Evolutionary conservation across 2,329 filamentous ascomycete genomes (phyloP), one percentile per base, ranked within the genome.

Genomic region (Aspergillus fijiensis): DNA sequence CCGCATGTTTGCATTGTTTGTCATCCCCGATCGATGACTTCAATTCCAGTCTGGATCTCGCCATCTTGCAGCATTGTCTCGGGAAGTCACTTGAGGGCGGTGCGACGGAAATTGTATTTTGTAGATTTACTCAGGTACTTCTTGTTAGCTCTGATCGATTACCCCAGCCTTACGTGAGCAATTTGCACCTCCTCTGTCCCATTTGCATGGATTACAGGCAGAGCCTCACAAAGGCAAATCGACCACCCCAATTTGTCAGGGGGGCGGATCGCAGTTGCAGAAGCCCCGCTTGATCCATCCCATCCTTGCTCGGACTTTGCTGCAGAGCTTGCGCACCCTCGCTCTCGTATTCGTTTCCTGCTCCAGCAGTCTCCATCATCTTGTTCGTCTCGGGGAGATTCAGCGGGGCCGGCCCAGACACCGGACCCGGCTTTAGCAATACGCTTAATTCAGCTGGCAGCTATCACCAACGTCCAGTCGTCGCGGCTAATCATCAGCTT

Each of bases 1-100:
- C 39, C 51, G 21, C 16, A 10, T 69, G 68, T 70, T 70, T 70
- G 68, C 65, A 65, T 31, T 68, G 68, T 70, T 70, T 70, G 68
- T 49, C 61, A 58, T 57, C 27, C 25, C 27, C 29, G 9, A 19
- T 29, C 16, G 47, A 55, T 51, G 55, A 49, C 31, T 42, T 53
- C 39, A 45, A 45, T n/a, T 45, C 39, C 19, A 19, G 16, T 9
- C 39, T 45, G 39, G 16, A 45, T 45, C 39, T 45, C 39, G 39
- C 39, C 39, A 45, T 45, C 39, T 45, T 16, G 39, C 39, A 45
- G 39, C 39, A 19, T 14, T 35, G 14, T 45, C 39, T 16, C 14
- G 16, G 6, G 39, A 19, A 45, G 16, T 45, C 12, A 16, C 14
- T 16, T 7, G 39, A 45, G 16, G 16, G n/a, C 7, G 39, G 16